Conservation (phyloP, 2,329 filamentous ascomycete genomes). For the Venturia pyrina region DNA sequence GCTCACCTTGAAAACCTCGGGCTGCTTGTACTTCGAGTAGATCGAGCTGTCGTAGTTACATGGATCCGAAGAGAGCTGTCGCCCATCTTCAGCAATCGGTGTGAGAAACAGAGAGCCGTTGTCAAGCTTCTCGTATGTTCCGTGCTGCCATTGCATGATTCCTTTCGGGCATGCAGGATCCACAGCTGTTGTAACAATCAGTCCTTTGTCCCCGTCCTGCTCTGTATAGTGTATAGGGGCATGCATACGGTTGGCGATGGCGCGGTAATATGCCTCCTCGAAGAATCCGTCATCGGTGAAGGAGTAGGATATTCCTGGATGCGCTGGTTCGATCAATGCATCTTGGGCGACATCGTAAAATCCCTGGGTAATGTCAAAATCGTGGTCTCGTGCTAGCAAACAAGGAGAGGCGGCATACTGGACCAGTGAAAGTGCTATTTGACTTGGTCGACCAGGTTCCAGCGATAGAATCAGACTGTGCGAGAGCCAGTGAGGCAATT, state of each 20-base stretch:
- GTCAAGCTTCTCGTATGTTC: constrained; percentile 44
- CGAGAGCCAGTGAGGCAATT: not conserved
- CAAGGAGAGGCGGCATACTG: constrained; percentile 38
- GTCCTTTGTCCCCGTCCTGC: constrained; percentile 9
- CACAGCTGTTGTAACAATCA: constrained; percentile 36
- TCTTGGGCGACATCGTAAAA: constrained; percentile 62
- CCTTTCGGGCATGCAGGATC: constrained; percentile 52
- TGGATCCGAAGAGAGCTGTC: constrained; percentile 56
- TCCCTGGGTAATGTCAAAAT: constrained; percentile 35
- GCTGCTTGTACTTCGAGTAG: constrained; percentile 59
- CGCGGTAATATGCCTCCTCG: constrained; percentile 61
- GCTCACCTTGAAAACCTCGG: constrained; percentile 50
- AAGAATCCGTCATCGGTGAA: constrained; percentile 59
- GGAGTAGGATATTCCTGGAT: constrained; percentile 64
- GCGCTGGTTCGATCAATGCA: constrained; percentile 52
- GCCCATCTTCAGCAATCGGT: constrained; percentile 56
- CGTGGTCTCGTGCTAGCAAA: not conserved
- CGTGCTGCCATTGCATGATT: constrained; percentile 66
- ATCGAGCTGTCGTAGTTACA: constrained; percentile 45
- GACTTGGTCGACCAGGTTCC: constrained; percentile 67
- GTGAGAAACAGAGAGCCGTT: constrained; percentile 50
- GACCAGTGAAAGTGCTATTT: constrained; percentile 57
- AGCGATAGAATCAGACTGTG: constrained; percentile 35
- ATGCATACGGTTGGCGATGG: constrained; percentile 55
- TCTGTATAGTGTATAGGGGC: not conserved